Conservation (phyloP, 2,329 filamentous ascomycete genomes). For the Ophiostoma himal-ulmi region DNA sequence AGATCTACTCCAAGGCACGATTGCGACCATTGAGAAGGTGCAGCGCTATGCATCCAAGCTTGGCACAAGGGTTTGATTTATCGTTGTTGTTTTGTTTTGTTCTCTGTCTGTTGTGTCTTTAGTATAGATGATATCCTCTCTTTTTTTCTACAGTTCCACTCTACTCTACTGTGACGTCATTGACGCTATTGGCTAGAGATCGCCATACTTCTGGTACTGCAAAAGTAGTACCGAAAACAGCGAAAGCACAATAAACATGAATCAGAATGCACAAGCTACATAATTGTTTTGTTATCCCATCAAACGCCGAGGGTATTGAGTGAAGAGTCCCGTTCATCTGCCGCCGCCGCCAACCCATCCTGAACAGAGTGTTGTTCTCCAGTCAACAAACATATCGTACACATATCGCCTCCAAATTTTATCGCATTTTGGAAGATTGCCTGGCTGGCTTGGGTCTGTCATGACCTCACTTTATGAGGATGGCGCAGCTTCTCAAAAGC, state of each 20-base stretch:
- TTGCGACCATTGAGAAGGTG: background rate
- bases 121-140: background rate
- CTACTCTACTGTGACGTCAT: background rate
- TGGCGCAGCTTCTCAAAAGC: conserved; percentile 24
- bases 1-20: conserved; percentile 13
- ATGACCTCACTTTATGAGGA: conserved; percentile 21
- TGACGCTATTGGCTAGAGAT: background rate
- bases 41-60: background rate
- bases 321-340: conserved; percentile 22
- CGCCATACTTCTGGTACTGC: background rate
- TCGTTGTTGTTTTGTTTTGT: background rate
- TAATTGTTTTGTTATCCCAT: background rate
- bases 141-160: background rate
- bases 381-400: background rate
- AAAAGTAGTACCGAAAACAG: background rate
- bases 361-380: background rate
- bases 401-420: background rate
- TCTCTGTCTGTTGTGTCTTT: background rate
- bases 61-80: background rate
- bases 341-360: background rate
- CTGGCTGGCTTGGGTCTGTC: background rate
- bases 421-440: background rate
- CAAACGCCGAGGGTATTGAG: conserved; percentile 25
- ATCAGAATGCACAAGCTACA: background rate
- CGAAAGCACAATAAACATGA: background rate